phyloP scores from a whole-genome alignment of 1,284 basidiomycete species.

The Puccinia coronata region DNA sequence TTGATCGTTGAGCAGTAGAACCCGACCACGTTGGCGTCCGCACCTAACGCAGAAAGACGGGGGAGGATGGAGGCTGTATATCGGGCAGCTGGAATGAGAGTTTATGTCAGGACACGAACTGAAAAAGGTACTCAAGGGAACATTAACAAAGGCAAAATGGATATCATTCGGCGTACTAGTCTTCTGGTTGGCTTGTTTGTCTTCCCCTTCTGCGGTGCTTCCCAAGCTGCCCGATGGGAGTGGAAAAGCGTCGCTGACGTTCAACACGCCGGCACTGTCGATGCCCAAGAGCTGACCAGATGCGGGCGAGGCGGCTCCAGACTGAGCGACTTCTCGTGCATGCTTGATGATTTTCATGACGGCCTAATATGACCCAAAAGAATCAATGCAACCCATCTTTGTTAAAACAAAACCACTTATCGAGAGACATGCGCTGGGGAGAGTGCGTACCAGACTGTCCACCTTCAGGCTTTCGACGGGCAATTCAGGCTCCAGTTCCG shows the following conservation, averaged over 20 bases:
- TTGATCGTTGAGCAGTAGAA: constrained; percentile 69
- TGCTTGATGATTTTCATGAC: constrained; percentile 88
- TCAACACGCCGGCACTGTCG: constrained; percentile 84
- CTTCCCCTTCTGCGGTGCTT: constrained; percentile 73
- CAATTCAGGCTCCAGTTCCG: constrained; percentile 86
- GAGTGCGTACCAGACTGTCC: constrained; percentile 72
- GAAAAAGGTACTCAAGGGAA: neutral
- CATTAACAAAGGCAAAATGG: neutral
- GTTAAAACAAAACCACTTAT: neutral
- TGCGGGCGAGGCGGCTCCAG: constrained; percentile 66
- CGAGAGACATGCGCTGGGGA: neutral
- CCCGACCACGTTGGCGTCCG: constrained; percentile 87
- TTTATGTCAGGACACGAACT: neutral
- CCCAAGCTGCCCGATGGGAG: constrained; percentile 65
- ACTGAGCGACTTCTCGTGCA: constrained; percentile 65
- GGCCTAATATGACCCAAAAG: constrained; percentile 67
- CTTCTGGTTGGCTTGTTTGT: constrained; percentile 64
- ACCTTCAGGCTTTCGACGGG: constrained; percentile 74
- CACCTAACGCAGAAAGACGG: constrained; percentile 84
- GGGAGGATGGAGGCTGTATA: constrained; percentile 84
- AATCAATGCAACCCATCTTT: neutral
- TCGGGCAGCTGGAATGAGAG: constrained; percentile 54
- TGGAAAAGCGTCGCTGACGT: constrained; percentile 89
- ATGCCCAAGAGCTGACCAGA: constrained; percentile 85
- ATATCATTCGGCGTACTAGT: constrained; percentile 37